phyloP scores from a whole-genome alignment of 208 protist genomes.

The Leishmania braziliensis region DNA sequence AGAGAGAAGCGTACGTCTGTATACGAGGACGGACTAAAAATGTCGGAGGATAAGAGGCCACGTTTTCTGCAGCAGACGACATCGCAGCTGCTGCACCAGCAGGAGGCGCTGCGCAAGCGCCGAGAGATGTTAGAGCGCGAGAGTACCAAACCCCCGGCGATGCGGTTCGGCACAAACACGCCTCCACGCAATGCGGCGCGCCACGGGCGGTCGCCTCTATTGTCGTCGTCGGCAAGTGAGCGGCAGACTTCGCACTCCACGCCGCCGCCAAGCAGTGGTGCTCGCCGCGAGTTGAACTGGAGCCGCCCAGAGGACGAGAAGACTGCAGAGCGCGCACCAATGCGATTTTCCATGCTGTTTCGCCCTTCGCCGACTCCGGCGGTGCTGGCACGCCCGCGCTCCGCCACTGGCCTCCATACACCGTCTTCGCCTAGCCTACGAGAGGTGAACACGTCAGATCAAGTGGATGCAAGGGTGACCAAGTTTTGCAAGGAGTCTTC shows the following conservation, averaged over 20 bases:
- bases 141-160: conserved; percentile 43
- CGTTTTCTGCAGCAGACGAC: conserved; percentile 68
- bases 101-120: conserved; percentile 64
- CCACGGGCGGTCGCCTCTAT: conserved; percentile 10
- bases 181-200: conserved; percentile 26
- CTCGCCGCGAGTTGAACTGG: conserved; percentile 34
- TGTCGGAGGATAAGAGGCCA: conserved; percentile 37
- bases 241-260: neutral
- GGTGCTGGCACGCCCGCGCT: neutral
- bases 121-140: conserved; percentile 58
- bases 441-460: conserved; percentile 38
- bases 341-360: conserved; percentile 46
- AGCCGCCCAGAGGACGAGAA: conserved; percentile 19
- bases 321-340: conserved; percentile 21
- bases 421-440: conserved; percentile 25
- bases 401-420: neutral
- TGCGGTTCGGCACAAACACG: conserved; percentile 60
- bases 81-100: conserved; percentile 70
- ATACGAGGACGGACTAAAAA: neutral
- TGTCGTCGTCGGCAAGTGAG: neutral
- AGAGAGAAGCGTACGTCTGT: neutral
- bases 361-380: conserved; percentile 19
- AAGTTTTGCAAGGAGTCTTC: conserved; percentile 13
- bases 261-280: conserved; percentile 6
- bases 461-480: neutral